A percentile compares a stretch with the other conserved stretches of the same genome.
phyloP scores from a whole-genome alignment of 2,329 filamentous ascomycete species.

The Aspergillus quadrilineatus region DNA sequence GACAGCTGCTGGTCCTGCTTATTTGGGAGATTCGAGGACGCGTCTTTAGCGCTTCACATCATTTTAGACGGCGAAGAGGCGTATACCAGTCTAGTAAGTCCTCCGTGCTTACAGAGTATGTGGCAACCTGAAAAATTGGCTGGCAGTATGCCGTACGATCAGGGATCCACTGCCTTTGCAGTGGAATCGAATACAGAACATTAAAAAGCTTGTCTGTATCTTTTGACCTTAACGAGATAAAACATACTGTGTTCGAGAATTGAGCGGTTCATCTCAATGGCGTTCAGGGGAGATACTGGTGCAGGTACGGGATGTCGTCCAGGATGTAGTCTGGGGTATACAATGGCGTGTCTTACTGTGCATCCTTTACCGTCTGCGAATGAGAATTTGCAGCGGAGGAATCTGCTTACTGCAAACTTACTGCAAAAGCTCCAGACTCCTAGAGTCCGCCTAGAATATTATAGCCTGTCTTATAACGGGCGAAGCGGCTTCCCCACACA shows the following conservation, averaged over 20 bases:
- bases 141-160: no score
- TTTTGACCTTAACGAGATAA: no score
- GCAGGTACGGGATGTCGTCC: no score
- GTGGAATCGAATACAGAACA: not conserved
- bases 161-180: no score
- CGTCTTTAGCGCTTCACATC: not conserved
- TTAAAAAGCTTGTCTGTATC: not conserved
- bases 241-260: no score
- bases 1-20: not conserved
- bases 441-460: not conserved
- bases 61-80: not conserved
- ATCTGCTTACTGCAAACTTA: no score
- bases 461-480: not conserved
- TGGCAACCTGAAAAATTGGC: not conserved
- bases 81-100: constrained; percentile 4
- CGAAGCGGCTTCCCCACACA: constrained; percentile 5
- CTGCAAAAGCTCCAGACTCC: not conserved
- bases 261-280: no score
- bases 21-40: not conserved
- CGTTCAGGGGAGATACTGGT: no score
- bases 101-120: not conserved
- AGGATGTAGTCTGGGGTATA: not conserved
- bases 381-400: not conserved
- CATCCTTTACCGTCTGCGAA: not conserved
- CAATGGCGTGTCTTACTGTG: not conserved